Evolutionary conservation across 768 basidiomycete species (phyloP).

Genomic region (Sporobolomyces pararoseus): DNA sequence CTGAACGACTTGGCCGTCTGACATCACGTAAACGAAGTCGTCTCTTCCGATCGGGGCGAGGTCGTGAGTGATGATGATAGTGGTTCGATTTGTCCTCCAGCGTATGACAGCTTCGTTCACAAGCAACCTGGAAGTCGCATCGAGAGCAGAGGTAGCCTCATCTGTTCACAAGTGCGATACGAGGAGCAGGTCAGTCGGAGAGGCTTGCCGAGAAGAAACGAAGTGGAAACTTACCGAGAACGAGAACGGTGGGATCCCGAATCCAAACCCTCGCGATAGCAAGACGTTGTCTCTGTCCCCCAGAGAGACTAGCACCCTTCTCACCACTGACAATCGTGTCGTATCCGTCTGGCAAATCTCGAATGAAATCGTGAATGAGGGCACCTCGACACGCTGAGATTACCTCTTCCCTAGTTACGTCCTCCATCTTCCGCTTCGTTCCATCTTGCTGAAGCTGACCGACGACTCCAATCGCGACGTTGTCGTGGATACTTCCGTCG

Average conservation of each 20-base stretch:
- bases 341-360: constrained; percentile 79
- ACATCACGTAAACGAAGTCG: constrained; percentile 92
- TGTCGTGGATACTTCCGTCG: constrained; percentile 74
- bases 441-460: constrained; percentile 52
- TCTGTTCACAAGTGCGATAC: constrained; percentile 46
- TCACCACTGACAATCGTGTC: constrained; percentile 69
- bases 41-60: constrained; percentile 67
- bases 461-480: constrained; percentile 72
- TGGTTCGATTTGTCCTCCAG: constrained; percentile 75
- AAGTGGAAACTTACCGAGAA: constrained; percentile 83
- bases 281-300: constrained; percentile 86
- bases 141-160: constrained; percentile 61
- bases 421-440: constrained; percentile 52
- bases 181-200: background rate
- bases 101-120: constrained; percentile 65
- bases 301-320: constrained; percentile 65
- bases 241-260: constrained; percentile 78
- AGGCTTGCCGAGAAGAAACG: no score
- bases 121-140: constrained; percentile 76
- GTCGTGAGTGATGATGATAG: constrained; percentile 93
- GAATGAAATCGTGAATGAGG: constrained; percentile 79
- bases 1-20: constrained; percentile 72
- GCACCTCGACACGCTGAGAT: constrained; percentile 76
- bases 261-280: constrained; percentile 82
- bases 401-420: constrained; percentile 66